These are phyloP conservation scores for Penicillium hesseltinei DNA, from an alignment of 2,329 filamentous ascomycete species.

Conservation along the genomic window DNA sequence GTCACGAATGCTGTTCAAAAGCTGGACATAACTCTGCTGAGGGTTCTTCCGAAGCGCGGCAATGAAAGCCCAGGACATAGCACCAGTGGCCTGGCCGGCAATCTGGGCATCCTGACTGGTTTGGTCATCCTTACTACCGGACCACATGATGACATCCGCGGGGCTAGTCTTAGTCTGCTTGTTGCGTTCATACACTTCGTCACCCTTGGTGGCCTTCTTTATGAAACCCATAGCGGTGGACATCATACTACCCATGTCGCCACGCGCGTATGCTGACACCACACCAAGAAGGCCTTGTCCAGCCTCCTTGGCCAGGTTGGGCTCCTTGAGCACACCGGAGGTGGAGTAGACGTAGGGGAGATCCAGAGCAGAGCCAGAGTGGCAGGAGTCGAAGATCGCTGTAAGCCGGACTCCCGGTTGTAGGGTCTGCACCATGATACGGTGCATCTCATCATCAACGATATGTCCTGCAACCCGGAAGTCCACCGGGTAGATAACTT, in stretches of 20 bases:
- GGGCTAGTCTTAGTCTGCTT: conserved; percentile 87
- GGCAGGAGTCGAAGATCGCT: conserved; percentile 68
- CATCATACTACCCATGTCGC: conserved; percentile 79
- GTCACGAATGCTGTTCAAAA: conserved; percentile 93
- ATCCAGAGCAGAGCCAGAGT: conserved; percentile 65
- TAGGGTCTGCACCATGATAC: conserved; percentile 72
- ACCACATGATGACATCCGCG: conserved; percentile 97
- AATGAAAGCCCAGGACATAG: conserved; percentile 98
- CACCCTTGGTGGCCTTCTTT: conserved; percentile 80
- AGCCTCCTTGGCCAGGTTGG: conserved; percentile 66
- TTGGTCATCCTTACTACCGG: conserved; percentile 91
- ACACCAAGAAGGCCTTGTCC: conserved; percentile 64
- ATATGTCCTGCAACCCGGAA: conserved; percentile 69
- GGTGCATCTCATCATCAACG: conserved; percentile 75
- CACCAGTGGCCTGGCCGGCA: conserved; percentile 82
- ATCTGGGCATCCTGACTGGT: conserved; percentile 94
- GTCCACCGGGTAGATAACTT: conserved; percentile 77
- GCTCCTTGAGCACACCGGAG: conserved; percentile 66
- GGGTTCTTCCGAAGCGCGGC: conserved; percentile 85
- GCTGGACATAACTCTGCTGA: conserved; percentile 91
- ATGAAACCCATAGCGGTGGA: conserved; percentile 77
- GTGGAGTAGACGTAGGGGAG: conserved; percentile 67
- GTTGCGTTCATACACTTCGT: conserved; percentile 75
- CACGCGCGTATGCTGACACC: conserved; percentile 75
- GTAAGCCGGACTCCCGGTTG: conserved; percentile 76